Conservation (phyloP, 768 basidiomycete species). For the Gloeostereum incarnatum region DNA sequence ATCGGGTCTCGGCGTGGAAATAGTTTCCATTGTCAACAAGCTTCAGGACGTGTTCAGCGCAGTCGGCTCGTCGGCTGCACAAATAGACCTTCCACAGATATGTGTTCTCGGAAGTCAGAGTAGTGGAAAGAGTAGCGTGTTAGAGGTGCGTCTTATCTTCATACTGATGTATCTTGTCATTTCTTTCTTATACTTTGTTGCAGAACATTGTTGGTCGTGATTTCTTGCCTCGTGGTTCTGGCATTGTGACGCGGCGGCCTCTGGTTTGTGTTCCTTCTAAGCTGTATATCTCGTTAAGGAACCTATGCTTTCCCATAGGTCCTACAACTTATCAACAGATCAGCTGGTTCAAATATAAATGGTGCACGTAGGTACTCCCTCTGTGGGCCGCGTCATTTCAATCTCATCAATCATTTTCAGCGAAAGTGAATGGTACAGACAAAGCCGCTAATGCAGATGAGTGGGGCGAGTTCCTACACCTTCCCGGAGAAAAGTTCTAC, state of each 20-base stretch:
- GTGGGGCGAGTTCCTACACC: slow-evolving; percentile 98
- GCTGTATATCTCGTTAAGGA: too few relatives aligned
- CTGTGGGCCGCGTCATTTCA: slow-evolving; percentile 11
- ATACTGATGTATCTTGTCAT: background rate
- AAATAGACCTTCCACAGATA: slow-evolving; percentile 88
- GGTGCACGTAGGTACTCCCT: slow-evolving; percentile 27
- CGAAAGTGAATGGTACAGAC: slow-evolving; percentile 37
- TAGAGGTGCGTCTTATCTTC: slow-evolving; percentile 50
- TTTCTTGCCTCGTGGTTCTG: slow-evolving; percentile 97
- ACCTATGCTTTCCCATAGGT: slow-evolving; percentile 43
- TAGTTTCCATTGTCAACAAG: slow-evolving; percentile 77
- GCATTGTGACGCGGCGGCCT: slow-evolving; percentile 96
- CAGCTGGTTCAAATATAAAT: slow-evolving; percentile 33
- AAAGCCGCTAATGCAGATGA: slow-evolving; percentile 85
- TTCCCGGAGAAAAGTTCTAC: slow-evolving; percentile 95
- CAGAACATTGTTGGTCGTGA: slow-evolving; percentile 98
- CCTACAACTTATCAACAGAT: slow-evolving; percentile 89
- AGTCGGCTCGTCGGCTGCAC: slow-evolving; percentile 66
- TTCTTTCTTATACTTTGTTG: slow-evolving; percentile 4
- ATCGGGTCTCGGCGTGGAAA: slow-evolving; percentile 70
- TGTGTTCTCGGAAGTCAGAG: slow-evolving; percentile 89
- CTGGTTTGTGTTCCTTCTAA: slow-evolving; percentile 44
- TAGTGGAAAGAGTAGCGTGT: slow-evolving; percentile 88
- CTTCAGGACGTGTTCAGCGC: slow-evolving; percentile 87
- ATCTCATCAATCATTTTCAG: slow-evolving; percentile 7